Percentiles rank a stretch among this genome's conserved stretches.
Evolutionary conservation across 306 rosid genomes (phyloP).

Genomic region (Prunus kanzakura): DNA sequence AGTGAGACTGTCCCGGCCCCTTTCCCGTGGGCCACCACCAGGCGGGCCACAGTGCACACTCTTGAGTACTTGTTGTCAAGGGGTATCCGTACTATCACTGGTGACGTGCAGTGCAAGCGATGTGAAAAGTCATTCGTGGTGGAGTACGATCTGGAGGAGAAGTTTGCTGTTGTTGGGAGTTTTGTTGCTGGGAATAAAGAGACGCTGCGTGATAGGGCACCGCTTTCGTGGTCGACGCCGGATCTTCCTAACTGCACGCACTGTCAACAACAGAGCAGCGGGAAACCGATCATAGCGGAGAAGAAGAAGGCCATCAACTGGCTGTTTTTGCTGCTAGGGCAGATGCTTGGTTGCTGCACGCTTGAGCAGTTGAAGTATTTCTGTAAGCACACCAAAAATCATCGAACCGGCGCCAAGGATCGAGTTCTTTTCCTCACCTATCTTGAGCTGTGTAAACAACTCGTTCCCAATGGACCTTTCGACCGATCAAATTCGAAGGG

Average conservation of each 20-base stretch:
- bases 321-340: slow-evolving; percentile 55
- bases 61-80: background rate
- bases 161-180: background rate
- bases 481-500: background rate
- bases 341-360: slow-evolving; percentile 46
- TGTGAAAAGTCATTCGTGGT: slow-evolving; percentile 29
- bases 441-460: slow-evolving; percentile 38
- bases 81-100: slow-evolving; percentile 8
- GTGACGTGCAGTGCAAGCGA: slow-evolving; percentile 39
- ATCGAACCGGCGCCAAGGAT: slow-evolving; percentile 61
- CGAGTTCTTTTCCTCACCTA: slow-evolving; percentile 50
- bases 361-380: slow-evolving; percentile 53
- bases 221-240: slow-evolving; percentile 37
- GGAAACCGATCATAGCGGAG: slow-evolving; percentile 29
- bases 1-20: slow-evolving; percentile 17
- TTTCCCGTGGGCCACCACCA: slow-evolving; percentile 50
- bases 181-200: background rate
- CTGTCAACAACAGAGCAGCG: slow-evolving; percentile 31
- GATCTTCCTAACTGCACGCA: slow-evolving; percentile 20
- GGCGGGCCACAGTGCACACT: slow-evolving; percentile 22
- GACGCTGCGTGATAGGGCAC: slow-evolving; percentile 41
- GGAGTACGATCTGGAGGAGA: background rate
- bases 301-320: slow-evolving; percentile 47
- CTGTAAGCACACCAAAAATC: slow-evolving; percentile 40
- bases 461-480: slow-evolving; percentile 33